Percentiles rank a stretch among this genome's conserved stretches.
Conservation (phyloP, 2,329 filamentous ascomycete species). For the Beauveria sp. region DNA sequence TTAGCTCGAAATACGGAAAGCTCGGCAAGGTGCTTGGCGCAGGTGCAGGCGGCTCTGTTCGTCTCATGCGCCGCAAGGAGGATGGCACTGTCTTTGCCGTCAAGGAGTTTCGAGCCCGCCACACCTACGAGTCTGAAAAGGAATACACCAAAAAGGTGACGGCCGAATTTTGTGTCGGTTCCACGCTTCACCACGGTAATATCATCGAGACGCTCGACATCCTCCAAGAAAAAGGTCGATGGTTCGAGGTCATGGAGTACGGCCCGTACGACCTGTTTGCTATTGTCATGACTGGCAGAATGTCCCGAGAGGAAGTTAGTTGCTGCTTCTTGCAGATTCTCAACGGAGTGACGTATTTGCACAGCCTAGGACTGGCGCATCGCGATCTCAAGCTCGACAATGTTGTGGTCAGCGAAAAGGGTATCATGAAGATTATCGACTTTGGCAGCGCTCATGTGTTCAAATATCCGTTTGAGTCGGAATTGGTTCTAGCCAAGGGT, state of each 20-base stretch:
- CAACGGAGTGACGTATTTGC: constrained; percentile 87
- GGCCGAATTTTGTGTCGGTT: constrained; percentile 96
- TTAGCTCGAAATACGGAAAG: constrained; percentile 90
- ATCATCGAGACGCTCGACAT: constrained; percentile 98
- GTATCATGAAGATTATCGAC: constrained; percentile 99
- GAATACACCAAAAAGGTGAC: constrained; percentile 98
- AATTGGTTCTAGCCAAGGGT: constrained; percentile 32
- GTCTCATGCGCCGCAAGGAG: constrained; percentile 86
- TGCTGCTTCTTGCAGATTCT: constrained; percentile 93
- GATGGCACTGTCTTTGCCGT: constrained; percentile 94
- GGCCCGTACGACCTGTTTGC: constrained; percentile 94
- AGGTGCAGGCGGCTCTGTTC: constrained; percentile 88
- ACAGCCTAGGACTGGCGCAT: constrained; percentile 91
- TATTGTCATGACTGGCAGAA: constrained; percentile 98
- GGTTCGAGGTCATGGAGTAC: constrained; percentile 99
- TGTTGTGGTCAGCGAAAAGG: constrained; percentile 90
- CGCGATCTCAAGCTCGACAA: constrained; percentile 96
- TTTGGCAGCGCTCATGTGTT: constrained; percentile 97
- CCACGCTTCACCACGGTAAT: constrained; percentile 93
- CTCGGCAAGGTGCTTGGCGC: constrained; percentile 90
- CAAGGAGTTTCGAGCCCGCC: constrained; percentile 89
- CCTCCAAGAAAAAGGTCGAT: constrained; percentile 84
- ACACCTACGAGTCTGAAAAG: constrained; percentile 87
- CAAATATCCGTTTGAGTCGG: constrained; percentile 92
- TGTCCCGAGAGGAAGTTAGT: constrained; percentile 82